Conservation (phyloP, 73 alveolate genomes). For the Durusdinium trenchii region DNA sequence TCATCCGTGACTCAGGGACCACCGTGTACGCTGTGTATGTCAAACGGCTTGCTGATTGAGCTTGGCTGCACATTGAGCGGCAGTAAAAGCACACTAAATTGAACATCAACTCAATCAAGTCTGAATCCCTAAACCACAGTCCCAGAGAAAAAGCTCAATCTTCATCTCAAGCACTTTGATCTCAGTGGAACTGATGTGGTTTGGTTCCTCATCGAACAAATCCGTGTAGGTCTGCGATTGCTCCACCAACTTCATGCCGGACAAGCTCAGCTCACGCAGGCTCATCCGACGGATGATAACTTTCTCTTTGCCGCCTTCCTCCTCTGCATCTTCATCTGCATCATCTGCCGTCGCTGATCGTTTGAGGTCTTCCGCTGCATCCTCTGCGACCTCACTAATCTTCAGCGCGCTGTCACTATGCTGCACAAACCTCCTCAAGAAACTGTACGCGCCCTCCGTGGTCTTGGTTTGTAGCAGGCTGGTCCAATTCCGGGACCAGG, state of each 20-base stretch:
- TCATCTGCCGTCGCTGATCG: not conserved
- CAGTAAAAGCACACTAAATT: too few species aligned
- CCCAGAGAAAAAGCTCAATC: not conserved
- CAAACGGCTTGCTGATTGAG: too few species aligned
- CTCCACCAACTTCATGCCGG: conserved; percentile 4
- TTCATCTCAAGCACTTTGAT: not conserved
- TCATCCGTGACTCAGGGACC: too few species aligned
- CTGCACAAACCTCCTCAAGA: not conserved
- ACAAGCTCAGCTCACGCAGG: not conserved
- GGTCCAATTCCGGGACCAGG: not conserved
- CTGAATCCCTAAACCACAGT: not conserved
- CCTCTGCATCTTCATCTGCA: not conserved
- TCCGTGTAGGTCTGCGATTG: not conserved
- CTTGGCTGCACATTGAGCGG: too few species aligned
- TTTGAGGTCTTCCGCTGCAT: not conserved
- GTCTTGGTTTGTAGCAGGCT: not conserved
- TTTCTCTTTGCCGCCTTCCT: not conserved
- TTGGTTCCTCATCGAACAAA: not conserved
- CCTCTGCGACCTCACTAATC: not conserved
- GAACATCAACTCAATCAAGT: too few species aligned
- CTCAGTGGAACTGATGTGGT: not conserved
- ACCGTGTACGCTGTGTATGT: too few species aligned
- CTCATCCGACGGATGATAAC: not conserved
- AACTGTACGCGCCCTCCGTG: not conserved
- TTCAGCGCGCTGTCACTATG: not conserved